Percentiles rank a stretch among this genome's conserved stretches.
Evolutionary conservation across 2,329 filamentous ascomycete genomes (phyloP).

Genomic region (Aspergillus niger): DNA sequence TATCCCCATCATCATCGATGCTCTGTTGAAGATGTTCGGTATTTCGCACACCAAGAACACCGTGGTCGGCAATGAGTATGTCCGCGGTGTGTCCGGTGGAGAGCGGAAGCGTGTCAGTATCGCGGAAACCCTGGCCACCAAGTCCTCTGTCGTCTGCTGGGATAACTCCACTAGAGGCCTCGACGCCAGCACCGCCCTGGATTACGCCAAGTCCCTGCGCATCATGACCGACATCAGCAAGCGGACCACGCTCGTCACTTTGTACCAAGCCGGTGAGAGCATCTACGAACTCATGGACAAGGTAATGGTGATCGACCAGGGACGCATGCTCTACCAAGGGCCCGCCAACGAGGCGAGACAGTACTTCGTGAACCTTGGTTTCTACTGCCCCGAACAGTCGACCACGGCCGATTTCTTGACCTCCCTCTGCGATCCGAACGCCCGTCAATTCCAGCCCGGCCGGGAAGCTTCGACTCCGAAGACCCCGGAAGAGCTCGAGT

Average conservation of each 20-base stretch:
- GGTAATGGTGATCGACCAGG: conserved; percentile 73
- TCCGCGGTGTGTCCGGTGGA: conserved; percentile 75
- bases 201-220: conserved; percentile 70
- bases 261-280: conserved; percentile 71
- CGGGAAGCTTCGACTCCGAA: conserved; percentile 68
- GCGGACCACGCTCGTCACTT: conserved; percentile 68
- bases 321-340: conserved; percentile 69
- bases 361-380: conserved; percentile 69
- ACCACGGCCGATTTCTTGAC: conserved; percentile 80
- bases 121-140: conserved; percentile 73
- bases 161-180: conserved; percentile 80
- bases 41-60: conserved; percentile 76
- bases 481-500: conserved; percentile 68
- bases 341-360: conserved; percentile 61
- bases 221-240: conserved; percentile 76
- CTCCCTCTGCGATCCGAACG: conserved; percentile 71
- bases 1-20: conserved; percentile 69
- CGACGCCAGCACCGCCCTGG: conserved; percentile 75
- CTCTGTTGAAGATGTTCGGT: conserved; percentile 75
- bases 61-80: conserved; percentile 71
- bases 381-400: conserved; percentile 57
- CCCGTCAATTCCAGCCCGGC: conserved; percentile 67
- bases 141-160: conserved; percentile 73
- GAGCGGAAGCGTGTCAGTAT: conserved; percentile 80
- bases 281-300: conserved; percentile 78